Percentiles rank a stretch among this genome's conserved stretches.
Conservation (phyloP, 495 filamentous ascomycete species). For the Daldinia caldariorum region DNA sequence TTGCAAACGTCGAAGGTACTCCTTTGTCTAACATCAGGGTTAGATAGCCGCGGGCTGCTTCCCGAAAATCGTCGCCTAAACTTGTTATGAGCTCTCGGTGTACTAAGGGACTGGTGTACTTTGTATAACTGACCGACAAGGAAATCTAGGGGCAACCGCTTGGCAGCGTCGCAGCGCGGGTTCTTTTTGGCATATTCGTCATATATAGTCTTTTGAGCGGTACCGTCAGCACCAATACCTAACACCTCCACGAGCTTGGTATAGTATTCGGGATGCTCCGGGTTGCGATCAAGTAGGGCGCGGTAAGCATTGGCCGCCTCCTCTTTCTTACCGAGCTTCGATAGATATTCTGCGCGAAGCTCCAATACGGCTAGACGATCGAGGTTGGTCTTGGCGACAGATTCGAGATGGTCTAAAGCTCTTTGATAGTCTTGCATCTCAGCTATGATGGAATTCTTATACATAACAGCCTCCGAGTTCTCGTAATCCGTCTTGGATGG, state of each 20-base stretch:
- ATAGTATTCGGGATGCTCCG: conserved; percentile 89
- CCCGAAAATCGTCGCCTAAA: conserved; percentile 78
- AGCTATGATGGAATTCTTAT: conserved; percentile 95
- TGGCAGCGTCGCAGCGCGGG: conserved; percentile 84
- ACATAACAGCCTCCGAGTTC: conserved; percentile 93
- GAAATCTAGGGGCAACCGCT: conserved; percentile 89
- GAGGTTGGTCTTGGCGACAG: conserved; percentile 75
- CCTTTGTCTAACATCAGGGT: conserved; percentile 90
- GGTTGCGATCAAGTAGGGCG: conserved; percentile 82
- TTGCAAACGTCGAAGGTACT: conserved; percentile 95
- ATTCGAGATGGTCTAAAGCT: conserved; percentile 88
- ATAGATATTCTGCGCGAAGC: conserved; percentile 82
- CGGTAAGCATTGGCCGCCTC: conserved; percentile 87
- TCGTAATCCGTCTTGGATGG: conserved; percentile 82
- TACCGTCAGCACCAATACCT: conserved; percentile 69
- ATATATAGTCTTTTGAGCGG: conserved; percentile 74
- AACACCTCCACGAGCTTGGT: conserved; percentile 74
- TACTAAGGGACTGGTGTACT: not conserved
- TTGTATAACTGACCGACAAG: conserved; percentile 67
- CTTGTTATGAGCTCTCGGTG: conserved; percentile 23
- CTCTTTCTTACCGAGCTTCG: conserved; percentile 77
- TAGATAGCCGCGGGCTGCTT: conserved; percentile 82
- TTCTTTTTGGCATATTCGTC: conserved; percentile 82
- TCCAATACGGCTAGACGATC: conserved; percentile 93
- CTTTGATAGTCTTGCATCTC: conserved; percentile 80